phyloP scores from a whole-genome alignment of 192 early-diverging fungal genomes.

The Podila horticola region DNA sequence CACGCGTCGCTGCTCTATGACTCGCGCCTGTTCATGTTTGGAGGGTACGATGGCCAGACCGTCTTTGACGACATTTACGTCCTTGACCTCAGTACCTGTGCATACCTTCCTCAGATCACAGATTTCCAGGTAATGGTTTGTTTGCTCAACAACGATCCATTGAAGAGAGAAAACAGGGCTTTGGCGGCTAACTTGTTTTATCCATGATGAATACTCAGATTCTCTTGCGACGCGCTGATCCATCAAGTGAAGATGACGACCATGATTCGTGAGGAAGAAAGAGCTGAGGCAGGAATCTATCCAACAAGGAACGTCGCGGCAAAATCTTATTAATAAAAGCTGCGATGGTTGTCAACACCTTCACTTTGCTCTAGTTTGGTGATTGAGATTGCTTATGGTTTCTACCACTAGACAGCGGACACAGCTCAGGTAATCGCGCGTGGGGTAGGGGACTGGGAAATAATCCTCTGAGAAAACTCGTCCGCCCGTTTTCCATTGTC shows the following conservation, averaged over 20 bases:
- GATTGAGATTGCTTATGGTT: too few relatives aligned
- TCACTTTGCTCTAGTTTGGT: too few relatives aligned
- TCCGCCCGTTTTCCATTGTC: too few relatives aligned
- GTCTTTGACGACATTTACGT: constrained; percentile 88
- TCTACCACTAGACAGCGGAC: too few relatives aligned
- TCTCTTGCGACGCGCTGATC: neutral
- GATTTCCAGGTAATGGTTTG: constrained; percentile 63
- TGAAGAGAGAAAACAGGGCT: too few relatives aligned
- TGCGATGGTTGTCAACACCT: too few relatives aligned
- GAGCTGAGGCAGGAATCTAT: too few relatives aligned
- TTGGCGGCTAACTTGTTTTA: neutral
- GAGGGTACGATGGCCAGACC: constrained; percentile 85
- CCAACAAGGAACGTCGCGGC: too few relatives aligned
- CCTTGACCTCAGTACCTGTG: constrained; percentile 83
- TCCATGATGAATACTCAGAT: neutral
- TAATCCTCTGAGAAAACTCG: neutral
- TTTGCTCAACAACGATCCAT: neutral
- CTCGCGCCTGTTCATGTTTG: constrained; percentile 84
- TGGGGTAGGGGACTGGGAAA: too few relatives aligned
- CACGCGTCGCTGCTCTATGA: constrained; percentile 83
- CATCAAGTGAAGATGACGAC: constrained; percentile 5
- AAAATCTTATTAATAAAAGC: too few relatives aligned
- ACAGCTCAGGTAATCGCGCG: too few relatives aligned
- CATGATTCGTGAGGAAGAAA: neutral
- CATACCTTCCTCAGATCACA: constrained; percentile 90